phyloP scores from a whole-genome alignment of 257 asterid species.

The Nicotiana noctiflora region DNA sequence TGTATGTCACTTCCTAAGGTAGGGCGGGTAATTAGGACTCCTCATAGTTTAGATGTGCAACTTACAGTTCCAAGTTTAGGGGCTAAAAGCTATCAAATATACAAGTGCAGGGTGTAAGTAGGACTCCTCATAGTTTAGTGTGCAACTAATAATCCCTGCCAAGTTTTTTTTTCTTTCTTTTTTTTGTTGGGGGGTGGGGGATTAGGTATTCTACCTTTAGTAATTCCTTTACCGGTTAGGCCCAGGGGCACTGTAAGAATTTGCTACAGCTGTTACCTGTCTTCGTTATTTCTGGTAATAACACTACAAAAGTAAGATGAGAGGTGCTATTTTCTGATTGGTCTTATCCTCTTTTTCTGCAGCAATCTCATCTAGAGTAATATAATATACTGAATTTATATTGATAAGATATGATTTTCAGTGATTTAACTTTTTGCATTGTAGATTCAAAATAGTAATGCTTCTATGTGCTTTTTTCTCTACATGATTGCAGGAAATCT shows the following conservation, averaged over 20 bases:
- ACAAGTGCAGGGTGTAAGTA: too few relatives aligned
- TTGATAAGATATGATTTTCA: not conserved
- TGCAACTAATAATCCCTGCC: too few relatives aligned
- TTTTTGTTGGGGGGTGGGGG: too few relatives aligned
- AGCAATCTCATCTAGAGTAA: not conserved
- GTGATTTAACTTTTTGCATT: not conserved
- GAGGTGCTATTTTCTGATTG: not conserved
- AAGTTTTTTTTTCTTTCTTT: too few relatives aligned
- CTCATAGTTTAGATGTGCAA: too few relatives aligned
- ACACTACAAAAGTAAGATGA: not conserved
- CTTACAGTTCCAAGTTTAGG: too few relatives aligned
- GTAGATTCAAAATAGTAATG: not conserved
- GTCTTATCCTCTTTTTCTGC: not conserved
- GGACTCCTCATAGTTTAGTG: too few relatives aligned
- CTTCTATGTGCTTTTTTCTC: not conserved
- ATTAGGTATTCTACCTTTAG: too few relatives aligned
- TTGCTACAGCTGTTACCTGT: not conserved
- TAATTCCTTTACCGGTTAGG: too few relatives aligned
- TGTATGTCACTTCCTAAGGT: too few relatives aligned
- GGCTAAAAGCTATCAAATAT: too few relatives aligned
- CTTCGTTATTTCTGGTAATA: not conserved
- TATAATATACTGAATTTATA: not conserved
- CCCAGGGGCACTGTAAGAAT: not conserved
- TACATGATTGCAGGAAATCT: constrained; percentile 62
- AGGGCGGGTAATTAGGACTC: too few relatives aligned